Conservation (phyloP, 2,329 filamentous ascomycete genomes). For the Colletotrichum chlorophyti region DNA sequence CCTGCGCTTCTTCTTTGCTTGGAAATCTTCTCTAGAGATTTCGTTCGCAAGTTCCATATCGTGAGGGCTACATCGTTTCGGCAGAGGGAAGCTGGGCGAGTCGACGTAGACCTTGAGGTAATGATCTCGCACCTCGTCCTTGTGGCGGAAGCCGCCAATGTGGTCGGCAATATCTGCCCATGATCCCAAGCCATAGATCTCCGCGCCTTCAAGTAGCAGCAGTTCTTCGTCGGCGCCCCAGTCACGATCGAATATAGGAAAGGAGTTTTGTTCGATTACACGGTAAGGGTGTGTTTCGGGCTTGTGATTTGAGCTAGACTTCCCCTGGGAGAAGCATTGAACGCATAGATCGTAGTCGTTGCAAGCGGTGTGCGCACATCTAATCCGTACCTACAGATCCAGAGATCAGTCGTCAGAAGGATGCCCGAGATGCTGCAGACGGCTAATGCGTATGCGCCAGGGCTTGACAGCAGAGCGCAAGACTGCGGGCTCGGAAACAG, state of each 20-base stretch:
- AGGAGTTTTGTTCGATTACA: conserved; percentile 98
- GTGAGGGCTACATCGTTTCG: conserved; percentile 82
- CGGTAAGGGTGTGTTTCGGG: conserved; percentile 86
- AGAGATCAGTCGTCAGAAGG: conserved; percentile 27
- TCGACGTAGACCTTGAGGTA: conserved; percentile 89
- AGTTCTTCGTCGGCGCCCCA: conserved; percentile 98
- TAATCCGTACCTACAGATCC: conserved; percentile 83
- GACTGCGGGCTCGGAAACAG: not conserved
- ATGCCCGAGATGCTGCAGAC: not conserved
- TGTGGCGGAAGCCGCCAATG: conserved; percentile 92
- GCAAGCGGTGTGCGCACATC: conserved; percentile 83
- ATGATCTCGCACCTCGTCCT: conserved; percentile 95
- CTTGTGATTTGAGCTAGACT: conserved; percentile 82
- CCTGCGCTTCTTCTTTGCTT: conserved; percentile 87
- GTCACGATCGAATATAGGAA: conserved; percentile 92
- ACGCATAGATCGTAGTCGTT: conserved; percentile 98
- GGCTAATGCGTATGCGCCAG: conserved; percentile 3
- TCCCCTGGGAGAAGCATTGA: conserved; percentile 86
- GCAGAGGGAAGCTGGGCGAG: conserved; percentile 83
- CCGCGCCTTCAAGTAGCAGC: conserved; percentile 89
- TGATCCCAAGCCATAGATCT: conserved; percentile 94
- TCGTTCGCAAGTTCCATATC: conserved; percentile 81
- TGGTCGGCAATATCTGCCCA: conserved; percentile 99
- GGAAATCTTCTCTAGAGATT: conserved; percentile 90
- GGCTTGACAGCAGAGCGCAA: not conserved